These are phyloP conservation scores for Diplocarpon mali DNA, from an alignment of 2,329 filamentous ascomycete species.

Conservation along the genomic window DNA sequence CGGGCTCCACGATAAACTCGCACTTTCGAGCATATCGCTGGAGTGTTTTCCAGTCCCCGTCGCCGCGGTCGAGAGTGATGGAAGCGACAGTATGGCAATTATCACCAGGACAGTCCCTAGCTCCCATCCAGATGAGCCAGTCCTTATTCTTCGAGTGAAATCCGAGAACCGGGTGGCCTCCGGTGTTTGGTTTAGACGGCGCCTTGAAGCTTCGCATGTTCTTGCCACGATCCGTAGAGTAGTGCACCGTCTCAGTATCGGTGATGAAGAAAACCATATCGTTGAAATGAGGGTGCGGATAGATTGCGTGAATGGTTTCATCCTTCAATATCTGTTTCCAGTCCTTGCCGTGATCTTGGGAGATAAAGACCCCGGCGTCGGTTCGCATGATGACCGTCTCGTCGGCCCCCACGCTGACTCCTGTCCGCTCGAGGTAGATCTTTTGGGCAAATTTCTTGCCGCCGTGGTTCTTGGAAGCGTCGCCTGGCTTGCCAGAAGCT, in stretches of 20 bases:
- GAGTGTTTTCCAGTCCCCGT: constrained; percentile 65
- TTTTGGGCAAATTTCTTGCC: constrained; percentile 43
- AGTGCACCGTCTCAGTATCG: constrained; percentile 52
- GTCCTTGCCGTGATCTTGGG: constrained; percentile 76
- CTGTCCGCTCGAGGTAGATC: constrained; percentile 70
- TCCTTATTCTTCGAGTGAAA: constrained; percentile 83
- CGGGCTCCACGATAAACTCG: constrained; percentile 66
- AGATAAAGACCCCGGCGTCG: constrained; percentile 49
- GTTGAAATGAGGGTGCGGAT: constrained; percentile 70
- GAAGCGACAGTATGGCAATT: constrained; percentile 64
- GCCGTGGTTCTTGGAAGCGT: constrained; percentile 51
- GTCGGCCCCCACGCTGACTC: constrained; percentile 50
- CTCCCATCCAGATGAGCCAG: constrained; percentile 86
- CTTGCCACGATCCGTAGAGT: constrained; percentile 69
- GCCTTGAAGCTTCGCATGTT: constrained; percentile 65
- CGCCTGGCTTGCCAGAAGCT: constrained; percentile 54
- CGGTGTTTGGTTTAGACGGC: constrained; percentile 39
- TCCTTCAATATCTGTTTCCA: constrained; percentile 65
- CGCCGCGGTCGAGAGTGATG: constrained; percentile 67
- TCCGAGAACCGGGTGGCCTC: constrained; percentile 42
- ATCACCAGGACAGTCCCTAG: constrained; percentile 49
- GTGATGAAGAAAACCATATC: constrained; percentile 85
- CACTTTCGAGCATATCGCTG: constrained; percentile 68
- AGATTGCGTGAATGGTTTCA: constrained; percentile 58
- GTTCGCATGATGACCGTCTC: constrained; percentile 56